Conservation (phyloP, 345 rosid genomes). For the Jatropha curcas region DNA sequence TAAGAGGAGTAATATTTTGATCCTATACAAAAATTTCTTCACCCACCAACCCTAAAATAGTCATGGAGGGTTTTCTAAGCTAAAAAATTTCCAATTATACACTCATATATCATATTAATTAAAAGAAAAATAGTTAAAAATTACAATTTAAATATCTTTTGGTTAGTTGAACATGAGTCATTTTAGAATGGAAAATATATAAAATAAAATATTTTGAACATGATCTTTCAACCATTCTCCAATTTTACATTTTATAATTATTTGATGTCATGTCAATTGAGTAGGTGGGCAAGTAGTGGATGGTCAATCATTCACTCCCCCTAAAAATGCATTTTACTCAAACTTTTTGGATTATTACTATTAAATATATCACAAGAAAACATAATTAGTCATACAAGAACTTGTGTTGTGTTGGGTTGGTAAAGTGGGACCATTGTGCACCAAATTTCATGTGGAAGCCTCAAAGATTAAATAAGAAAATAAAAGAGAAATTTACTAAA, state of each 20-base stretch:
- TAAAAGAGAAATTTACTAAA: too few species aligned
- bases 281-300: constrained; percentile 6
- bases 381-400: neutral
- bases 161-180: neutral
- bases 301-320: too few species aligned
- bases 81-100: neutral
- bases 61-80: too few species aligned
- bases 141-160: too few species aligned
- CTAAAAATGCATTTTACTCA: neutral
- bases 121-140: neutral
- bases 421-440: neutral
- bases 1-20: too few species aligned
- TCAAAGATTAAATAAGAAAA: too few species aligned
- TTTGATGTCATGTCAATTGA: neutral
- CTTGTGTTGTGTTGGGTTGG: neutral
- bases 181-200: neutral
- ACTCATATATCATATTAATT: neutral
- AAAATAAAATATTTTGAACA: neutral
- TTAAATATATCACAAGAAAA: neutral
- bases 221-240: neutral
- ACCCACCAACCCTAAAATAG: too few species aligned
- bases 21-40: too few species aligned
- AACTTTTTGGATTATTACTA: neutral
- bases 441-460: neutral
- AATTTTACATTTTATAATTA: neutral